Base-by-base conservation (phyloP, 1,139 yeast species). In the Kazachstania sp. region DNA sequence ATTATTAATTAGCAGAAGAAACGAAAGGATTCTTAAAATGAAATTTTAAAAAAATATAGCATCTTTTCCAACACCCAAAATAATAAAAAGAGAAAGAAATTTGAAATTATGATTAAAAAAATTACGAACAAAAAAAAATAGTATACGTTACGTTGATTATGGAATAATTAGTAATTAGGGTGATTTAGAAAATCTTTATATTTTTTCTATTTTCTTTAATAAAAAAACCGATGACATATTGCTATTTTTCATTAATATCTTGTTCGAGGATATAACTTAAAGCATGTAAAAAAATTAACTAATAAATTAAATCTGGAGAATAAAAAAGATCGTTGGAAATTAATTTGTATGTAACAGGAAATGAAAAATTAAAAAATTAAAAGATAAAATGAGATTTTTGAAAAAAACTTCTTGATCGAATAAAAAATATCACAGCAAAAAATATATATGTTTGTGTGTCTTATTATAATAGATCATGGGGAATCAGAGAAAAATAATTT, bases 151-250 rank as follows among this genome's bases (percentile, higher is more conserved):
- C 39, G 39, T 18, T 37, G 39, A 37, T 37, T 37, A 37, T 37
- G 39, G 39, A 37, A 37, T 37, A 37, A 37, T 37, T 37, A 37
- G 39, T 19, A 37, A 37, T 37, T 37, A 37, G 39, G 39, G 39
- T 18, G 39, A 2, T 37, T 37, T 20, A 20, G 30, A 37, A 19
- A 37, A 20, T 6, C 18, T 37, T 37, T 23, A 23, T 23, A 23
- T 23, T 23, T 23, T n/a, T 23, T 23, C 28, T 23, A 23, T 23
- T 23, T 23, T 23, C 28, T 23, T 23, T 7, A 9, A 3, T 23
- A 23, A 23, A 23, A 26, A 37, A 37, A 37, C 19, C 23, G 28
- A 26, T 37, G 39, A 37, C 39, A 18, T 37, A 16, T 37, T 37
- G 16, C 16, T 37, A 6, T 37, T 16, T 37, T 26, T 13, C 19